These are phyloP conservation scores for Ceratocystis alfenasii DNA, from an alignment of 2,329 filamentous ascomycete species.

Conservation along the genomic window DNA sequence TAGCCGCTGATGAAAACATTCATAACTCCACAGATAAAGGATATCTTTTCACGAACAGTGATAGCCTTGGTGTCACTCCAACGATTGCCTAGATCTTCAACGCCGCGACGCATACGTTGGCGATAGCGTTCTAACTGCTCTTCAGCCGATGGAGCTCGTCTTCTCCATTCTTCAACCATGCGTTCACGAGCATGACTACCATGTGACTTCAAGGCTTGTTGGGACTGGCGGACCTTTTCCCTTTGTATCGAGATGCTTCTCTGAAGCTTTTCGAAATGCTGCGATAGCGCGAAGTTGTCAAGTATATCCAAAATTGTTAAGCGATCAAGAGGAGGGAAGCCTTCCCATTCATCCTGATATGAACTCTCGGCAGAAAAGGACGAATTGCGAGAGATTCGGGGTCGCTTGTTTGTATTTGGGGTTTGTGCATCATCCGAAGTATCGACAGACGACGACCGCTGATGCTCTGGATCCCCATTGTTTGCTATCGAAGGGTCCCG, in stretches of 20 bases:
- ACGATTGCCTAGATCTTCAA: conserved; percentile 71
- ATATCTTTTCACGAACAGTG: conserved; percentile 81
- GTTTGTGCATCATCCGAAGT: conserved; percentile 30
- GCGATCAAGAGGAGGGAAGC: conserved; percentile 76
- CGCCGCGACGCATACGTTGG: conserved; percentile 71
- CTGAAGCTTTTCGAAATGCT: conserved; percentile 84
- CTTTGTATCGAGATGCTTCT: conserved; percentile 70
- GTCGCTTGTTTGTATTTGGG: conserved; percentile 34
- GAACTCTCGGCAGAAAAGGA: conserved; percentile 76
- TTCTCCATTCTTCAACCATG: conserved; percentile 86
- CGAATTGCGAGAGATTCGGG: conserved; percentile 57
- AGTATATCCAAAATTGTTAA: conserved; percentile 86
- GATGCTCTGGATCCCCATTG: background rate
- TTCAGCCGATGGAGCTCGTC: conserved; percentile 72
- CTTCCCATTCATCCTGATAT: conserved; percentile 82
- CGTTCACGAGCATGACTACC: conserved; percentile 71
- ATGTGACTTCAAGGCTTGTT: conserved; percentile 64
- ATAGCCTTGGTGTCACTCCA: conserved; percentile 89
- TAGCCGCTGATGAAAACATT: conserved; percentile 98
- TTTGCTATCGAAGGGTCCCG: conserved; percentile 33
- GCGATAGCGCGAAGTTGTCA: conserved; percentile 82
- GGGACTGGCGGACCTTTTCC: conserved; percentile 70
- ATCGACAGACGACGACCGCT: background rate
- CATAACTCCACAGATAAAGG: conserved; percentile 90
- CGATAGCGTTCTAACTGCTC: conserved; percentile 88